A percentile compares a stretch with the other conserved stretches of the same genome.
Evolutionary conservation across 2,329 filamentous ascomycete species (phyloP).

Genomic region (Neonectria neomacrospora): DNA sequence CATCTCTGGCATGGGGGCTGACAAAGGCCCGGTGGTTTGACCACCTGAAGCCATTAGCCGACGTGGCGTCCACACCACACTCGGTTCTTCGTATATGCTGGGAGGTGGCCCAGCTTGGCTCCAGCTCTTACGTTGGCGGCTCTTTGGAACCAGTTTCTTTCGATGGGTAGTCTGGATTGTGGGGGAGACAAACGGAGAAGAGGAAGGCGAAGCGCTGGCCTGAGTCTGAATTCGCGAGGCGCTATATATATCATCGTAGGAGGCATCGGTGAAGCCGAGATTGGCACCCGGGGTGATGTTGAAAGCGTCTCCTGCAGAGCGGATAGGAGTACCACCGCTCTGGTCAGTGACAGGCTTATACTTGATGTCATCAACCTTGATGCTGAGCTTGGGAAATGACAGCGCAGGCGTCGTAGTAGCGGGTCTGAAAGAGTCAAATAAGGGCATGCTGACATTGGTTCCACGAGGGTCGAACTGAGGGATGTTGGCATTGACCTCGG

Average conservation of each 20-base stretch:
- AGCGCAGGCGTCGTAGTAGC: neutral
- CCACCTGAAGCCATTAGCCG: neutral
- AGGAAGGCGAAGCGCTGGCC: neutral
- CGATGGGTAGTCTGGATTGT: neutral
- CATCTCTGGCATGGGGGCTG: neutral
- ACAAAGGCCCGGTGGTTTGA: no score
- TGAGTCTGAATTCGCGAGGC: neutral
- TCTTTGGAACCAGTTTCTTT: neutral
- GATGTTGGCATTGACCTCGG: neutral
- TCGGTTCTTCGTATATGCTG: neutral
- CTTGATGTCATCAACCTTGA: neutral
- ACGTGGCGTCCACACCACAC: neutral
- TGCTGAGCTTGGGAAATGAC: neutral
- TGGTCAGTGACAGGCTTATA: neutral
- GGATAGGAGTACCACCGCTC: neutral
- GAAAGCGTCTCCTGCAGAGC: neutral
- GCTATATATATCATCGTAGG: neutral
- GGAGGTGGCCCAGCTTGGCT: no score
- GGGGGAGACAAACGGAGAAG: no score
- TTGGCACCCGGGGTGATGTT: neutral
- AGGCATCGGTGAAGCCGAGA: neutral
- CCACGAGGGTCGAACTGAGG: neutral
- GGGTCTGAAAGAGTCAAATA: neutral
- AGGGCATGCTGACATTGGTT: neutral
- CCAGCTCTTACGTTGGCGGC: neutral